phyloP scores from a whole-genome alignment of 192 early-diverging fungal genomes.

The Chytriomyces sp. region DNA sequence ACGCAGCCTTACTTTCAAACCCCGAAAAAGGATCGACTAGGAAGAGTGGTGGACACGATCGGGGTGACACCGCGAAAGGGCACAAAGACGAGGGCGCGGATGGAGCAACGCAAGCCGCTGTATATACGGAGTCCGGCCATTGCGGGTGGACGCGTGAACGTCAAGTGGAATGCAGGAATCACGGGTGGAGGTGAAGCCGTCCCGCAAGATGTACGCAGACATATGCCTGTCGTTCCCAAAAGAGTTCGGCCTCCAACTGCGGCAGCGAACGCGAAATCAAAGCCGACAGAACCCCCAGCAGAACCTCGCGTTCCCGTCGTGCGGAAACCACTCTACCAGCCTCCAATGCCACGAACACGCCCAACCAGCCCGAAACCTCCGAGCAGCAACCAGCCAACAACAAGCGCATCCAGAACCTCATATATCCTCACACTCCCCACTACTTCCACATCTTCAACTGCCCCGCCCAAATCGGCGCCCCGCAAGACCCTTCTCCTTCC shows the following conservation, averaged over 20 bases:
- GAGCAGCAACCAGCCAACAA: background rate
- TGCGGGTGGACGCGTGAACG: background rate
- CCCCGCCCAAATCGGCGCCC: background rate
- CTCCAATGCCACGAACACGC: background rate
- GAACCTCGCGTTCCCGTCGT: background rate
- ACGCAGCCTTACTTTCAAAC: conserved; percentile 19
- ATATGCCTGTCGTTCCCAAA: no score
- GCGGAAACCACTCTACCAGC: conserved; percentile 11
- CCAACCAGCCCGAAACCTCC: background rate
- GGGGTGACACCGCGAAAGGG: background rate
- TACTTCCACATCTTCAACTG: background rate
- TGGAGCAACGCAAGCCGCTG: background rate
- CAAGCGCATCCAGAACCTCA: background rate
- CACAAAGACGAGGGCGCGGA: background rate
- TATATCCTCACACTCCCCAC: background rate
- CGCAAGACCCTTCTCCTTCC: no score
- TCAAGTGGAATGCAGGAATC: conserved; percentile 10
- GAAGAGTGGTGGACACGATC: conserved; percentile 11
- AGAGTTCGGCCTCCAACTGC: no score
- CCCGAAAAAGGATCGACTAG: conserved; percentile 11
- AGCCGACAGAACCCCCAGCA: no score
- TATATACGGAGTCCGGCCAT: conserved; percentile 13
- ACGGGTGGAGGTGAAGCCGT: background rate
- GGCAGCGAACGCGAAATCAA: no score
- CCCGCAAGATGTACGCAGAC: no score